Evolutionary conservation across 164 flowering plant genomes (phyloP).

Genomic region (Vitis rotundifolia): DNA sequence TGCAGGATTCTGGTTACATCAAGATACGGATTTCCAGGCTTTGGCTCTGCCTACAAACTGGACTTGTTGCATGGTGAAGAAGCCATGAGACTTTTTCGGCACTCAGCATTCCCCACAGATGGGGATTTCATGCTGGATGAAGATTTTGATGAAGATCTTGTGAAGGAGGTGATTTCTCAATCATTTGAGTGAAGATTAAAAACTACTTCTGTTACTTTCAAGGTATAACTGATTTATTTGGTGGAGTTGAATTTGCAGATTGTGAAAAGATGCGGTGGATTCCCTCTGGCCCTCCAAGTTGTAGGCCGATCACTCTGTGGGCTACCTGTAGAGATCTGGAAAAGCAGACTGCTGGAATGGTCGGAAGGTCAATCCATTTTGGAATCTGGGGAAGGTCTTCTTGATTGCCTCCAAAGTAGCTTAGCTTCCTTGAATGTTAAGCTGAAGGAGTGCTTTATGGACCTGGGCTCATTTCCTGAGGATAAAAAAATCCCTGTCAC

Average conservation of each 20-base stretch:
- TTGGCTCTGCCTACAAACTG: constrained; percentile 25
- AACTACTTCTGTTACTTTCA: no score
- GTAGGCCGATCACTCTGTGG: constrained; percentile 33
- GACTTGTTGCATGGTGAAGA: constrained; percentile 28
- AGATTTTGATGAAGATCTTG: constrained; percentile 5
- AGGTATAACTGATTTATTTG: no score
- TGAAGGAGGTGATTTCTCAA: no score
- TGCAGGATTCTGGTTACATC: constrained; percentile 53
- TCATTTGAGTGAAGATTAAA: no score
- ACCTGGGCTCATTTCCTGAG: constrained; percentile 59
- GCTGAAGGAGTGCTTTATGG: constrained; percentile 41
- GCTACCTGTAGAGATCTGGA: constrained; percentile 26
- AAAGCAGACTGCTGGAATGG: constrained; percentile 5
- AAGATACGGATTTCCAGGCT: constrained; percentile 30
- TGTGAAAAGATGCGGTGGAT: constrained; percentile 33
- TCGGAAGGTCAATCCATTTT: constrained; percentile 25
- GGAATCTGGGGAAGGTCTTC: constrained; percentile 18
- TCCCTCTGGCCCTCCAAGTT: constrained; percentile 40
- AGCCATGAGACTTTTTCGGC: constrained; percentile 34
- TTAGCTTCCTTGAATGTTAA: constrained; percentile 26
- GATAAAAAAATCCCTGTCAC: constrained; percentile 46
- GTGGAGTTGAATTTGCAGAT: constrained; percentile 24
- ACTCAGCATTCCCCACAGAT: constrained; percentile 23
- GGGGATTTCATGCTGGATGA: constrained; percentile 14
- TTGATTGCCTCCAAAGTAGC: constrained; percentile 30